Evolutionary conservation across 371 early-diverging fungal genomes (phyloP), one percentile per base, ranked within the genome.

Genomic region (Dichotomocladium elegans): DNA sequence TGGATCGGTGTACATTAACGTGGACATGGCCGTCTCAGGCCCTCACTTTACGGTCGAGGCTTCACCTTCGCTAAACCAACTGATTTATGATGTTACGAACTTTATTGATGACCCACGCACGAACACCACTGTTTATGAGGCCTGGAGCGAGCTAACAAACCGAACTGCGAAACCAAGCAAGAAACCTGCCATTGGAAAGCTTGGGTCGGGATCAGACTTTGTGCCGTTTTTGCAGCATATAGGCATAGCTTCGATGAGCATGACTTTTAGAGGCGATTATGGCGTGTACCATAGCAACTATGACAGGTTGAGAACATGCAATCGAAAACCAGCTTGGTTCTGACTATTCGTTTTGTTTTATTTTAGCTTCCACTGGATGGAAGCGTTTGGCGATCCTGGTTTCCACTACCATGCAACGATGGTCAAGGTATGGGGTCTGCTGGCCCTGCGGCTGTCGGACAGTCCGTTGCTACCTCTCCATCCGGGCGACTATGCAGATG

Each of bases 241-340:
- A 15, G 83, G 83, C n/a, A 61, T 83, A 9, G 54, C 77, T 9
- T 55, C 72, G 2, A 30, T 80, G 6, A 60, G 66, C 42, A 34
- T 83, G 42, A 57, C 64, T 29, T 83, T 80, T 57, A 44, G 47
- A 3, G 70, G 67, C 21, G 46, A 49, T 21, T 42, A 55, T 21
- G 82, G 81, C 17, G 62, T 77, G 2, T 74, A 76, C 30, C 82
- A 82, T 53, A 77, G 78, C 27, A 81, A 76, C 61, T 82, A 82
- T 55, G 78, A 82, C 80, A 63, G 70, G 15, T 83, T 82, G 10
- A 64, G 9, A 9, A 17, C 22, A 34, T 68, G 5, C 62, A 78
- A 34, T 74, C 75, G 12, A 69, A 4, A 41, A 30, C 5, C 9
- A 22, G 40, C 30, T 27, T 19, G 40, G 24, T 21, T 21, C 21